Evolutionary conservation across 2,329 filamentous ascomycete species (phyloP).

Genomic region (Talaromyces sp.): DNA sequence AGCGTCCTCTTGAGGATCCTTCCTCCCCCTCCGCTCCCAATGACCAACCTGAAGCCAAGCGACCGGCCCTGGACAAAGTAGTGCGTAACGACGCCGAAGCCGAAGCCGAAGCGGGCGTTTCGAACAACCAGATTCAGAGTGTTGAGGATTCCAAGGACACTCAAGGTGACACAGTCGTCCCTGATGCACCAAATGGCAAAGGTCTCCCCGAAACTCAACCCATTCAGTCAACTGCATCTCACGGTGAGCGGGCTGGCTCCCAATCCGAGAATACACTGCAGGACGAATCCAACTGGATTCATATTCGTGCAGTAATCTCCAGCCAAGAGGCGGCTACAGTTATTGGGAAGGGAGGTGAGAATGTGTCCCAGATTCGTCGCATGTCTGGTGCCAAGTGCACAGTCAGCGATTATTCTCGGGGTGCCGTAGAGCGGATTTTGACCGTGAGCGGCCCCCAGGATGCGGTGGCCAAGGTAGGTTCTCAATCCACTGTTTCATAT

Average conservation of each 20-base stretch:
- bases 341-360: conserved; percentile 98
- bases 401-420: conserved; percentile 96
- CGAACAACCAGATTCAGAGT: conserved; percentile 23
- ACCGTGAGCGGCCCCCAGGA: conserved; percentile 97
- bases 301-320: conserved; percentile 94
- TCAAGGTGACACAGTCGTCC: conserved; percentile 70
- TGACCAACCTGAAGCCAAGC: conserved; percentile 96
- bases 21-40: conserved; percentile 89
- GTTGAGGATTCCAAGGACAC: conserved; percentile 29
- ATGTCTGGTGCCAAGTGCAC: conserved; percentile 97
- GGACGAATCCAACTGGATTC: conserved; percentile 95
- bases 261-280: conserved; percentile 58
- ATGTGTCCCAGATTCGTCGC: conserved; percentile 94
- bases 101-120: conserved; percentile 36
- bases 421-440: conserved; percentile 94
- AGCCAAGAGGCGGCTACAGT: conserved; percentile 97
- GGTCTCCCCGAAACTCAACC: conserved; percentile 58
- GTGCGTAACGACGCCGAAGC: conserved; percentile 63
- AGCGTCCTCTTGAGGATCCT: conserved; percentile 95
- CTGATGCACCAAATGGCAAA: conserved; percentile 64
- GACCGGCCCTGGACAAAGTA: conserved; percentile 91
- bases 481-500: conserved; percentile 20
- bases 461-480: conserved; percentile 86
- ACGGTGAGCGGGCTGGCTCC: conserved; percentile 53
- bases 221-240: conserved; percentile 59